Evolutionary conservation across 306 rosid genomes (phyloP).

Genomic region (Oxytropis ochrocephala): DNA sequence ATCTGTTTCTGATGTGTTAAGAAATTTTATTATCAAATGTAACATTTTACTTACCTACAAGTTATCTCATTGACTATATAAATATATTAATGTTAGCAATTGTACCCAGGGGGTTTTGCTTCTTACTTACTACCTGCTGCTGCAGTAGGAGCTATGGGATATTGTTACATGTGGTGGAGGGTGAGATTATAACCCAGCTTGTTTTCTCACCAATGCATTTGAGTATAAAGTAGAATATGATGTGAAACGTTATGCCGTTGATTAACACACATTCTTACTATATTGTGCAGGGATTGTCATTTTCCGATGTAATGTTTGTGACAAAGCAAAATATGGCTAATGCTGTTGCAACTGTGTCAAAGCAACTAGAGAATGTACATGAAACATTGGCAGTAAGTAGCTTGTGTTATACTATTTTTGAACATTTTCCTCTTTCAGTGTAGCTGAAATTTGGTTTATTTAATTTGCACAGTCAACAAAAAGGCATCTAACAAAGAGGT

Average conservation of each 20-base stretch:
- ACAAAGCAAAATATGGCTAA: slow-evolving; percentile 71
- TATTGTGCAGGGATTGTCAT: slow-evolving; percentile 57
- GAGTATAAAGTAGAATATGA: neutral
- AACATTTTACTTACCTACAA: neutral
- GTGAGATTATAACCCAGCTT: slow-evolving; percentile 22
- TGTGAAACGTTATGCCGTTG: slow-evolving; percentile 7
- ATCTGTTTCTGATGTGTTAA: neutral
- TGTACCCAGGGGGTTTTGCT: slow-evolving; percentile 48
- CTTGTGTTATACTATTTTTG: slow-evolving; percentile 15
- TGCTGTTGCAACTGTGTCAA: slow-evolving; percentile 58
- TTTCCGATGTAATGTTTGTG: slow-evolving; percentile 81
- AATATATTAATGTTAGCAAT: slow-evolving; percentile 12
- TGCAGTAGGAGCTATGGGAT: slow-evolving; percentile 76
- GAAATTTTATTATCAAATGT: neutral
- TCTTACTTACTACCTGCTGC: slow-evolving; percentile 73
- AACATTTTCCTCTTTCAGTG: neutral
- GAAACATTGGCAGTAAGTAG: slow-evolving; percentile 74
- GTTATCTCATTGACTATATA: neutral
- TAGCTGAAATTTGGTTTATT: slow-evolving; percentile 5
- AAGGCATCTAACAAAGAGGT: slow-evolving; percentile 57
- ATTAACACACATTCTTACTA: neutral
- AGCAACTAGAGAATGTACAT: slow-evolving; percentile 65
- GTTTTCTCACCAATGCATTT: neutral
- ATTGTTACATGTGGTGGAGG: slow-evolving; percentile 84
- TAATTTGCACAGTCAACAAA: slow-evolving; percentile 46